Evolutionary conservation across 2,329 filamentous ascomycete species (phyloP).

Genomic region (Elsinoe ampelina): DNA sequence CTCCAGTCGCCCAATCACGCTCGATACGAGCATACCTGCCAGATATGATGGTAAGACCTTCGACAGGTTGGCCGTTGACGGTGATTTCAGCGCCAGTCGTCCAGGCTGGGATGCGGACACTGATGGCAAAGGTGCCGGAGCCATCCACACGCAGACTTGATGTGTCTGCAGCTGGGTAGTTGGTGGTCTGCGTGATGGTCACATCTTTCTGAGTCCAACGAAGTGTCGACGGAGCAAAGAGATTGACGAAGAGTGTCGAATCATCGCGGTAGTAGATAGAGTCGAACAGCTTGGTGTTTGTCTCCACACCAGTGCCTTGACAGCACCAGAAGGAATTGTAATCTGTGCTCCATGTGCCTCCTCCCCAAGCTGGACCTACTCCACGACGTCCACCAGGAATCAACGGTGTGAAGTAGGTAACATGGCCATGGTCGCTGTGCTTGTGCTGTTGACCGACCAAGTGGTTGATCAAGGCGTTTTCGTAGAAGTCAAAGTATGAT

Average conservation of each 20-base stretch:
- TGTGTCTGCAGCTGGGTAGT: constrained; percentile 35
- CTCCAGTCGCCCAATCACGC: constrained; percentile 36
- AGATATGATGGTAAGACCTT: constrained; percentile 22
- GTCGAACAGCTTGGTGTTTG: constrained; percentile 46
- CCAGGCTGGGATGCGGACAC: constrained; percentile 43
- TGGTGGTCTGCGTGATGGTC: constrained; percentile 36
- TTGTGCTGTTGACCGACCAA: constrained; percentile 43
- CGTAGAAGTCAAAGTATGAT: constrained; percentile 46
- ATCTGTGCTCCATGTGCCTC: constrained; percentile 47
- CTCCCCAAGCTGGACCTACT: constrained; percentile 45
- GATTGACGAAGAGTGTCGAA: constrained; percentile 39
- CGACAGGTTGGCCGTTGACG: constrained; percentile 33
- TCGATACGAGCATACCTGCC: constrained; percentile 36
- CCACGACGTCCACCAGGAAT: constrained; percentile 41
- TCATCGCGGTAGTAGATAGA: constrained; percentile 43
- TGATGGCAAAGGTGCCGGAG: constrained; percentile 27
- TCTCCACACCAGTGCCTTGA: constrained; percentile 44
- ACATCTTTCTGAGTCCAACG: constrained; percentile 36
- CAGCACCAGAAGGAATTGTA: constrained; percentile 48
- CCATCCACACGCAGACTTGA: constrained; percentile 33
- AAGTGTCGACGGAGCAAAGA: constrained; percentile 41
- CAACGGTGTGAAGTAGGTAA: constrained; percentile 46
- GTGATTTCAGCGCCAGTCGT: constrained; percentile 31
- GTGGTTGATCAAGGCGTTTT: constrained; percentile 43
- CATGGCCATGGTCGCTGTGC: constrained; percentile 36